These are phyloP conservation scores for Mycena capillaripes DNA, from an alignment of 768 basidiomycete genomes.

Conservation along the genomic window DNA sequence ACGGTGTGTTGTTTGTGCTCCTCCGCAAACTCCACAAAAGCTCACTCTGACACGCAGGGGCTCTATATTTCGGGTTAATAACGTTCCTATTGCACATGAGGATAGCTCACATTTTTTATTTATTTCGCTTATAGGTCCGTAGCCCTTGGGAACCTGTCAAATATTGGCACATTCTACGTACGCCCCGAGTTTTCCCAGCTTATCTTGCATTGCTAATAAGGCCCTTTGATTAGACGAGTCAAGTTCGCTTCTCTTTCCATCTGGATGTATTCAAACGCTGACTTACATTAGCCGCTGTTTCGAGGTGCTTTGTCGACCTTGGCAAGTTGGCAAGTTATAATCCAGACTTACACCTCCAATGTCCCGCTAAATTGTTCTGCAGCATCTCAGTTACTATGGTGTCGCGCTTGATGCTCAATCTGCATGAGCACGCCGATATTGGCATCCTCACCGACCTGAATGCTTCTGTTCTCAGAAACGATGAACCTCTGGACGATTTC, in stretches of 20 bases:
- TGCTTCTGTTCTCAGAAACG: too few species aligned
- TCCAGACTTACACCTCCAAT: too few species aligned
- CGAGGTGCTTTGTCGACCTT: constrained; percentile 64
- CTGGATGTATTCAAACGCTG: neutral
- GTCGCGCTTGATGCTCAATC: constrained; percentile 70
- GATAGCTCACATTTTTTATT: neutral
- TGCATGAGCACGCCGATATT: constrained; percentile 56
- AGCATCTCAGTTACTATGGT: constrained; percentile 67
- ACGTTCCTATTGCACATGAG: neutral
- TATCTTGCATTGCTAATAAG: constrained; percentile 12
- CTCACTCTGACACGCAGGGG: neutral
- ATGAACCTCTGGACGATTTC: too few species aligned
- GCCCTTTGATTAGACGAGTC: constrained; percentile 40
- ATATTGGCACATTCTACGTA: constrained; percentile 57
- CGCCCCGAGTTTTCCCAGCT: constrained; percentile 33
- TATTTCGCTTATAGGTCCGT: constrained; percentile 64
- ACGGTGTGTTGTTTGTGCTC: neutral
- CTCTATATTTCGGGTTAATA: neutral
- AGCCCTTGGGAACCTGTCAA: constrained; percentile 64
- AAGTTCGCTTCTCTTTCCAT: constrained; percentile 37
- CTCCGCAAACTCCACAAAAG: too few species aligned
- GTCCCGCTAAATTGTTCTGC: neutral
- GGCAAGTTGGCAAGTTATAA: constrained; percentile 58
- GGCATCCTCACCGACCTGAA: constrained; percentile 43
- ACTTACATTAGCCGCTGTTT: constrained; percentile 53